A percentile compares a stretch with the other conserved stretches of the same genome.
Conservation (phyloP, 257 asterid genomes). For the Perilla frutescens region DNA sequence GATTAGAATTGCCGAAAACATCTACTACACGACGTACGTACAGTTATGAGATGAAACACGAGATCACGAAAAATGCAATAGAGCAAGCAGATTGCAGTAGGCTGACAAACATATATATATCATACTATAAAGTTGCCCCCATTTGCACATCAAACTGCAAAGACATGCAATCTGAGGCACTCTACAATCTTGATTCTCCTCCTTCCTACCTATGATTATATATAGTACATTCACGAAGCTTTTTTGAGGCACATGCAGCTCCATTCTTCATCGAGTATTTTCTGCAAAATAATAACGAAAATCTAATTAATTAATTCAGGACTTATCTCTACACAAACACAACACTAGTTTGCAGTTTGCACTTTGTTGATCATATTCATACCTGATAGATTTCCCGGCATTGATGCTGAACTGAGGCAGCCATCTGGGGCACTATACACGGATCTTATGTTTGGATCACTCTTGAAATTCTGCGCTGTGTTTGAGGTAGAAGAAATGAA, state of each 20-base stretch:
- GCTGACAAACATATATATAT: not conserved
- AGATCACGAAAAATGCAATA: not conserved
- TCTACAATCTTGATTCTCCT: conserved; percentile 22
- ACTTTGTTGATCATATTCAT: conserved; percentile 29
- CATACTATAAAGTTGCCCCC: not conserved
- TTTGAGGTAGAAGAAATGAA: conserved; percentile 31
- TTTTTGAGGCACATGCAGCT: conserved; percentile 18
- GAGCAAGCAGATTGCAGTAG: not conserved
- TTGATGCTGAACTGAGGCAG: conserved; percentile 37
- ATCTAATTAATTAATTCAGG: not conserved
- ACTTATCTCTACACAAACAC: not conserved
- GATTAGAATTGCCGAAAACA: too few relatives aligned
- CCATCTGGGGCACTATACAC: conserved; percentile 26
- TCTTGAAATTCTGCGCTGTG: conserved; percentile 44
- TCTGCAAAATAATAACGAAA: conserved; percentile 15
- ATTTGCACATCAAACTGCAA: conserved; percentile 15
- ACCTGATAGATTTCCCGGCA: conserved; percentile 46
- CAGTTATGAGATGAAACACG: not conserved
- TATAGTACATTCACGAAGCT: conserved; percentile 29
- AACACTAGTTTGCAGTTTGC: too few relatives aligned
- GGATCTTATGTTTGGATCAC: conserved; percentile 40
- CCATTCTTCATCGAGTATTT: conserved; percentile 32
- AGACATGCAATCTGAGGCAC: not conserved
- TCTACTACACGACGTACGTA: too few relatives aligned
- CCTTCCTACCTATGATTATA: conserved; percentile 23